Percentiles rank a stretch among this genome's conserved stretches.
phyloP scores from a whole-genome alignment of 768 basidiomycete species.

The Rubroboletus pulcherrimus region DNA sequence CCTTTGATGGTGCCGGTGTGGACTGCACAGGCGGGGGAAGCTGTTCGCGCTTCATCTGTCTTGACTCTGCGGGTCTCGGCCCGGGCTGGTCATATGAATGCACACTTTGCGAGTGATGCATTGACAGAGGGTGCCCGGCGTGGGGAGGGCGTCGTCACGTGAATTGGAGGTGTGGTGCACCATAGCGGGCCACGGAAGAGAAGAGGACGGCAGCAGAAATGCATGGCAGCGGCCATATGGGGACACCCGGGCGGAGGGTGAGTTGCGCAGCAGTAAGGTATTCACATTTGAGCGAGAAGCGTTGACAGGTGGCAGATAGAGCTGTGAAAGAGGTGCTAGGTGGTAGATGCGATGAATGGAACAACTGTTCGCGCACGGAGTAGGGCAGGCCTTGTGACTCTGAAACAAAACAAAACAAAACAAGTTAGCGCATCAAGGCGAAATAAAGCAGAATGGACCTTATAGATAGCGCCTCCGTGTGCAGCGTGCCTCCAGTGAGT shows the following conservation, averaged over 20 bases:
- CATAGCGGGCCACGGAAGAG: constrained; percentile 22
- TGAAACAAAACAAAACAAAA: too few species aligned
- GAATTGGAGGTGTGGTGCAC: constrained; percentile 39
- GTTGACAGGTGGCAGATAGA: constrained; percentile 27
- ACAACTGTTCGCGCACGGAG: constrained; percentile 34
- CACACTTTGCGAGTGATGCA: constrained; percentile 12
- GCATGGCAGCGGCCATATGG: too few species aligned
- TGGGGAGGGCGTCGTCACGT: constrained; percentile 38
- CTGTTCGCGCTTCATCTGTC: constrained; percentile 31
- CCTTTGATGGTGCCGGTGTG: constrained; percentile 27
- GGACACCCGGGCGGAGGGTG: too few species aligned
- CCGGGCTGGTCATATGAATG: constrained; percentile 23
- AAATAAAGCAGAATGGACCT: too few species aligned
- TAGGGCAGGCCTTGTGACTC: constrained; percentile 28
- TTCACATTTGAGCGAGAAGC: too few species aligned
- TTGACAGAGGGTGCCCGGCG: constrained; percentile 2
- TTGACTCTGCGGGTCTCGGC: constrained; percentile 18
- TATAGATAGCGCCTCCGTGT: too few species aligned
- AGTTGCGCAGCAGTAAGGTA: too few species aligned
- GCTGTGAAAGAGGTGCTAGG: constrained; percentile 35
- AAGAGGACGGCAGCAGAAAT: too few species aligned
- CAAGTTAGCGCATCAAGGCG: too few species aligned
- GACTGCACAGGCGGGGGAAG: constrained; percentile 19
- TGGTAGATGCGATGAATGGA: constrained; percentile 42
- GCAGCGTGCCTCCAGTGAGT: constrained; percentile 23